These are phyloP conservation scores for Lolium multiflorum DNA, from an alignment of 176 grass and related monocot species.

Conservation along the genomic window DNA sequence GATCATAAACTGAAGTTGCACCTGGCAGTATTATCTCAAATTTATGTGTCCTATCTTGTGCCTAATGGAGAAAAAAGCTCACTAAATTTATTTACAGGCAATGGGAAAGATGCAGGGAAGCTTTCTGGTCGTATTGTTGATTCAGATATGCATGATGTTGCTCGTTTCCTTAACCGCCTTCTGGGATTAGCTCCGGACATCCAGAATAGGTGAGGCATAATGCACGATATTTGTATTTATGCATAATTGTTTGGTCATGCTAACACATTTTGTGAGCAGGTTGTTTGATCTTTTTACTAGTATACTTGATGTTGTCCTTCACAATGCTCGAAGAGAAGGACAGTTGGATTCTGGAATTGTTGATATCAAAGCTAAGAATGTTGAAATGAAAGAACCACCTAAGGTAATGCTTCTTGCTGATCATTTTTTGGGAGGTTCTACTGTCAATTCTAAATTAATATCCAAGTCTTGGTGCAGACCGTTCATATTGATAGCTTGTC, in stretches of 20 bases:
- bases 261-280: slow-evolving; percentile 60
- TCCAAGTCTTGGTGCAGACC: slow-evolving; percentile 63
- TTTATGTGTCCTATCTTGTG: background rate
- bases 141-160: slow-evolving; percentile 97
- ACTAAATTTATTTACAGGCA: slow-evolving; percentile 62
- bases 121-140: slow-evolving; percentile 93
- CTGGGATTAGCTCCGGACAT: slow-evolving; percentile 86
- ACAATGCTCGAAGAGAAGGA: slow-evolving; percentile 92
- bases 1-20: slow-evolving; percentile 34
- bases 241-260: slow-evolving; percentile 8
- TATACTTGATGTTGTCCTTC: slow-evolving; percentile 82
- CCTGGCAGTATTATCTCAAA: slow-evolving; percentile 23
- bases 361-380: slow-evolving; percentile 92
- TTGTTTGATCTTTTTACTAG: slow-evolving; percentile 93
- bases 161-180: slow-evolving; percentile 95
- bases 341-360: slow-evolving; percentile 98
- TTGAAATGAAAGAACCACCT: slow-evolving; percentile 83
- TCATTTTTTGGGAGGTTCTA: slow-evolving; percentile 26
- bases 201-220: slow-evolving; percentile 78
- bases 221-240: background rate
- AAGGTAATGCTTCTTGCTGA: slow-evolving; percentile 59
- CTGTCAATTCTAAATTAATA: slow-evolving; percentile 39
- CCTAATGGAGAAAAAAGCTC: slow-evolving; percentile 25
- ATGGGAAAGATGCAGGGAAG: slow-evolving; percentile 78
- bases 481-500: slow-evolving; percentile 91